Evolutionary conservation across 2,329 filamentous ascomycete genomes (phyloP), one percentile per base, ranked within the genome.

Genomic region (Nemania sp.): DNA sequence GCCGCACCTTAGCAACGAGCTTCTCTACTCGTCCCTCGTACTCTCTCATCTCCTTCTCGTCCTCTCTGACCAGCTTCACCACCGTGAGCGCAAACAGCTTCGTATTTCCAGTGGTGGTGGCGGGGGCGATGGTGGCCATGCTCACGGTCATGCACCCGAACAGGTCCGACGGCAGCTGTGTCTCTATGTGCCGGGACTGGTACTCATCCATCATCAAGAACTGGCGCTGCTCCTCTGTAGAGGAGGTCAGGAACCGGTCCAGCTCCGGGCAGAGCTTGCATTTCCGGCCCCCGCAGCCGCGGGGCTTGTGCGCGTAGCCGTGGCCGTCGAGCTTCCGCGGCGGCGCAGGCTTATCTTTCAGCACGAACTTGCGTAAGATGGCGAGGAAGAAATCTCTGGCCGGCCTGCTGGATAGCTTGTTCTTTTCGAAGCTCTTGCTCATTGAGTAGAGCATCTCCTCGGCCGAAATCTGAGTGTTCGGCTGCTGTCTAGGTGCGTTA

Each of bases 191-290:
- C 15, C 21, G 3, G 39, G 17, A 46, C 17, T 51, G 47, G 15
- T 10, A 29, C 25, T 1, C 37, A 35, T 1, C 45, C 59, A 40
- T 54, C 54, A 40, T 54, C 54, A 2, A 13, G 15, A 13, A 54
- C 39, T 42, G 29, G 11, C 3, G 2, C 17, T 35, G 49, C 43
- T 21, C 6, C 34, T 53, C 20, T 2, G 9, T 21, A 18, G 21
- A n/a, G 4, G 54, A 57, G 7, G 21, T 37, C 2, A 62, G 50
- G 37, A 62, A 62, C 4, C 12, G 32, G 37, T 62, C 49, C 13
- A 62, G 54, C 15, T 58, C 54, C 20, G 21, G 4, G 45, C 59
- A 62, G 29, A 53, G 40, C 47, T 48, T 53, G 53, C 58, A 60
- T 12, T 35, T 3, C 25, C 25, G 7, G 25, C 25, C 20, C 5